Evolutionary conservation across 768 basidiomycete genomes (phyloP), one percentile per base, ranked within the genome.

Genomic region (Calocera cornea): DNA sequence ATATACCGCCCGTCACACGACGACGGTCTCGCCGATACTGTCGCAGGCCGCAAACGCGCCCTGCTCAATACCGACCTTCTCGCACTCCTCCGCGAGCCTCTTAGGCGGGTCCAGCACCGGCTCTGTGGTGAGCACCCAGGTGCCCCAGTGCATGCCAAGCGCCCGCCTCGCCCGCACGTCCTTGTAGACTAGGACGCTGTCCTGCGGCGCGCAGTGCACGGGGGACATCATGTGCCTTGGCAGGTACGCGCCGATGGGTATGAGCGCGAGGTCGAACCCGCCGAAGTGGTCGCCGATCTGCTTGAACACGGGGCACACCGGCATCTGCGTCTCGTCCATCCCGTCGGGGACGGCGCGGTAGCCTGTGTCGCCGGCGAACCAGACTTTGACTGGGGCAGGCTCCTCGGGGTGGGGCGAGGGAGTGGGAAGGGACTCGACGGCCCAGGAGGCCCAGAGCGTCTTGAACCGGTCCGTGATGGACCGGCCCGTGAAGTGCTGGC

Each of bases 71-170:
- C 82, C 84, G 0, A 79, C 71, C 72, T 80, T 81, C 71, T 80
- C 77, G 65, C 83, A 80, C 66, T 85, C 86, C 54, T 79, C 77
- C 8, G 77, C 80, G 41, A 89, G 78, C 67, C 78, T 76, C 69
- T 76, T 78, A 0, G 86, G 86, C 36, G 87, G 87, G 72, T 88
- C 87, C 31, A 80, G 74, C 36, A 87, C 78, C n/a, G 83, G 79
- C 67, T 86, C 84, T 0, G 74, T 70, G 0, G 84, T 84, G 40
- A 85, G 73, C 0, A 80, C 74, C 83, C 83, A 86, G 0, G 84
- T 83, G 16, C 84, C 86, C 86, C 86, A 88, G 74, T 87, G 87
- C 82, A 88, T 88, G 0, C 82, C 87, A 7, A 89, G 71, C 0
- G 84, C 87, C 67, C 79, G 80, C 75, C 82, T 80, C 38, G 86